Evolutionary conservation across 352 stramenopile species (phyloP), one percentile per base, ranked within the genome.

Genomic region (Detonula confervacea): DNA sequence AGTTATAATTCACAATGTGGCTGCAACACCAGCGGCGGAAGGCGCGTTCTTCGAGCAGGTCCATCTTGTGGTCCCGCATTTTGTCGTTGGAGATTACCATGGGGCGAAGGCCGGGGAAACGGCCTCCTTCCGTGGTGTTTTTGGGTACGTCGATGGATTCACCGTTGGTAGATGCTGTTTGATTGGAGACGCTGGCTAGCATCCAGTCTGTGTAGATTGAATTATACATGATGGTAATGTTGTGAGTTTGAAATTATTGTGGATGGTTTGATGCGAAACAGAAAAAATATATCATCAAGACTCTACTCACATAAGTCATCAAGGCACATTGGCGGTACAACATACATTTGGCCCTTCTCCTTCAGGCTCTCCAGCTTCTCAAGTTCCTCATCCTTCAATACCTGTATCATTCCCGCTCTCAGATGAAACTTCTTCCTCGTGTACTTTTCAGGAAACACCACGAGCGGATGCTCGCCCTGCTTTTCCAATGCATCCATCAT

Each of bases 31-130:
- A 98, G 57, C 93, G 87, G 42, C 89, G 85, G 61, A 98, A 97
- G 37, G 90, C 81, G 35, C 87, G 81, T 75, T 96, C 95, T 80
- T 97, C 90, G 73, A 97, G 95, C 86, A 98, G 95, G 73, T 97
- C 91, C 81, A 98, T 96, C 79, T 97, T 95, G 80, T 98, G 95
- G 87, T 98, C 95, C 54, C 96, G 93, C 95, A 98, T 98, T 87
- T 98, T 93, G 73, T 98, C 95, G 80, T 98, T 98, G 18, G 93
- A 95, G 16, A 98, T 90, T 5, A 78, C 91, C 69, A 71, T 97
- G 67, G 84, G 72, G 30, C 79, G 82, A 4, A 78, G 30, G 20
- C 81, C 81, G 22, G 77, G 73, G 55, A 74, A 82, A 25, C 70
- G 44, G n/a, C n/a, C n/a, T 52, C 64, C 57, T 39, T 82, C 60